These are phyloP conservation scores for Zizania palustris DNA, from an alignment of 202 grass and related monocot species.

Conservation along the genomic window DNA sequence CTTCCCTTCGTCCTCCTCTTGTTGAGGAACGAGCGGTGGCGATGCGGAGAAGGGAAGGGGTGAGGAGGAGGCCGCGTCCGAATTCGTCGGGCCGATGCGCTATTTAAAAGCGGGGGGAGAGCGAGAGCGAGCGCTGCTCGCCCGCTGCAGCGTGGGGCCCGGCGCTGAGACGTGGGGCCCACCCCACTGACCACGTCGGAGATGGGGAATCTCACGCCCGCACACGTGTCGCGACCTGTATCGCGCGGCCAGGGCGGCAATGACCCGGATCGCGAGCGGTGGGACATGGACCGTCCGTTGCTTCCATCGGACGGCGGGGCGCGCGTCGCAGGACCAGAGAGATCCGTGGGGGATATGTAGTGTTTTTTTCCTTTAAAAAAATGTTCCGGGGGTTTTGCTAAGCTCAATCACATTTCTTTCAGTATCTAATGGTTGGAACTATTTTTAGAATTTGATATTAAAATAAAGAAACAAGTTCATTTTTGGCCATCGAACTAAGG, in stretches of 20 bases:
- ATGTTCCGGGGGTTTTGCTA: background rate
- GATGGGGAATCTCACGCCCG: conserved; percentile 23
- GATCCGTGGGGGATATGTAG: background rate
- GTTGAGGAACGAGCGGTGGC: conserved; percentile 27
- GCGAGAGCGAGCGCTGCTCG: background rate
- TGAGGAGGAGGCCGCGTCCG: conserved; percentile 43
- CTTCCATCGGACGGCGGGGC: conserved; percentile 26
- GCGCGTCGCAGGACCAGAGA: background rate
- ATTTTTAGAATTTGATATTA: too few species aligned
- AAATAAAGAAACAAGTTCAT: too few species aligned
- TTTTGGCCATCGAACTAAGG: too few species aligned
- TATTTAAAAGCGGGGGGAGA: conserved; percentile 56
- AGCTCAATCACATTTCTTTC: too few species aligned
- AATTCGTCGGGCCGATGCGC: conserved; percentile 40
- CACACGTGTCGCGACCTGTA: conserved; percentile 43
- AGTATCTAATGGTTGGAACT: too few species aligned
- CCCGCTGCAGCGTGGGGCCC: conserved; percentile 6
- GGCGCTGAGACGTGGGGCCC: background rate
- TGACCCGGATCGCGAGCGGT: background rate
- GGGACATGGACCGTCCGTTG: conserved; percentile 4
- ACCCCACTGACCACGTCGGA: conserved; percentile 23
- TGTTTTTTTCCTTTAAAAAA: background rate
- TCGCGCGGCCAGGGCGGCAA: background rate
- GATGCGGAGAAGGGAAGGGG: background rate
- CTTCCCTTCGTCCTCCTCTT: conserved; percentile 4